Base-by-base conservation (phyloP, 1,139 yeast genomes). In the Suhomyces maxii region DNA sequence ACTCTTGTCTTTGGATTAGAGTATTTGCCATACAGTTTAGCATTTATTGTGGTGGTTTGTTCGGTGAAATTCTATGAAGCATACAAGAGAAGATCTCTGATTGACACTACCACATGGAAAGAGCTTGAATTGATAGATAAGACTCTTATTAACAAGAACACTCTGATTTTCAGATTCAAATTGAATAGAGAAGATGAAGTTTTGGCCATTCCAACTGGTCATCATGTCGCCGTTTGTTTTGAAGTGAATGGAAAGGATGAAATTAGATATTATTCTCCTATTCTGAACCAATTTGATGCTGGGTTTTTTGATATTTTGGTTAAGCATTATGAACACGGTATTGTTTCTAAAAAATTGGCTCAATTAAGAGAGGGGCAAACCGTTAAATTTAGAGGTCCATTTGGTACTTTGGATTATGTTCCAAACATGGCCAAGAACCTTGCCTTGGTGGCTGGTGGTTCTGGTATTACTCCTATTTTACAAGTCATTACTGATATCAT, bases 361-460 rank as follows among this genome's bases (percentile, higher is more conserved):
- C 60, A 71, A 52, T 71, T 86, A 55, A 72, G 69, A 48, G 82
- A 81, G 42, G 91, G 90, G 40, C 83, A 82, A 60, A 74, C 79
- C 14, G 87, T 84, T 34, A 79, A 80, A 53, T 86, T 86, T 58
- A 79, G 84, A 63, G 95, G 95, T 4, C 90, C 93, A 26, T 86
- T 86, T 44, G 95, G 95, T 10, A 76, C 84, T 60, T 80, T 86
- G 64, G 67, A 77, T 47, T 86, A 86, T 62, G 61, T 64, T 33
- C 64, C 82, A 25, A 84, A 84, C 59, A 77, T 80, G 73, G 83
- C 82, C 38, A 77, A 77, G 49, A 79, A 81, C 49, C 73, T 86
- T 51, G 84, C 83, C 11, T 75, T 86, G 69, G 74, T 86, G 54
- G 91, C 91, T n/a, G 93, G 91, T 55, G 93, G 93, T 12, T 81